phyloP scores from a whole-genome alignment of 2,329 filamentous ascomycete species.

The Ambrosiella beaveri region DNA sequence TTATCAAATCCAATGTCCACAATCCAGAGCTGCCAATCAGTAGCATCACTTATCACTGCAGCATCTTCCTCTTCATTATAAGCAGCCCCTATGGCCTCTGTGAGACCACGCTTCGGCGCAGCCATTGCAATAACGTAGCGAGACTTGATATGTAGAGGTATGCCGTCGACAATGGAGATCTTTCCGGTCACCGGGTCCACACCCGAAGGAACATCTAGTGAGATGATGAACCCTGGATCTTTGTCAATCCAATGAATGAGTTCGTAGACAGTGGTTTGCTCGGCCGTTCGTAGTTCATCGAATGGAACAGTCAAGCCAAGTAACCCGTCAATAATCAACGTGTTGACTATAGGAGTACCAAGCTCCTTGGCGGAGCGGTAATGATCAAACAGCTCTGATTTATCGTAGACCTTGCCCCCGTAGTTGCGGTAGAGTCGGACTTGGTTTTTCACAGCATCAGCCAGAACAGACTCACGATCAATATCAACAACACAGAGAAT shows the following conservation, averaged over 20 bases:
- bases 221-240: constrained; percentile 63
- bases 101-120: constrained; percentile 67
- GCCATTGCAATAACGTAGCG: constrained; percentile 74
- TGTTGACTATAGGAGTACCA: constrained; percentile 32
- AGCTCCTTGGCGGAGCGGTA: constrained; percentile 27
- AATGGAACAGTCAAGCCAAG: constrained; percentile 77
- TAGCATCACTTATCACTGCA: constrained; percentile 23
- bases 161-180: constrained; percentile 51
- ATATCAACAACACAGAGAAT: constrained; percentile 72
- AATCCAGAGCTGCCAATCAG: constrained; percentile 64
- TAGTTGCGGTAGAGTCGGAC: constrained; percentile 70
- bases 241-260: constrained; percentile 90
- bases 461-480: constrained; percentile 63
- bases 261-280: constrained; percentile 71
- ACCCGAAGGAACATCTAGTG: constrained; percentile 82
- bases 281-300: constrained; percentile 66
- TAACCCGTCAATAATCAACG: constrained; percentile 75
- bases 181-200: constrained; percentile 63
- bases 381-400: constrained; percentile 43
- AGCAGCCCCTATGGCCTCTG: constrained; percentile 48
- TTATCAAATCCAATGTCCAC: constrained; percentile 76
- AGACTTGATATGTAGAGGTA: constrained; percentile 61
- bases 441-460: constrained; percentile 67
- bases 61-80: constrained; percentile 12
- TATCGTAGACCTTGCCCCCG: constrained; percentile 53